Base-by-base conservation (phyloP, 2,329 filamentous ascomycete genomes). In the Botrytis fragariae region DNA sequence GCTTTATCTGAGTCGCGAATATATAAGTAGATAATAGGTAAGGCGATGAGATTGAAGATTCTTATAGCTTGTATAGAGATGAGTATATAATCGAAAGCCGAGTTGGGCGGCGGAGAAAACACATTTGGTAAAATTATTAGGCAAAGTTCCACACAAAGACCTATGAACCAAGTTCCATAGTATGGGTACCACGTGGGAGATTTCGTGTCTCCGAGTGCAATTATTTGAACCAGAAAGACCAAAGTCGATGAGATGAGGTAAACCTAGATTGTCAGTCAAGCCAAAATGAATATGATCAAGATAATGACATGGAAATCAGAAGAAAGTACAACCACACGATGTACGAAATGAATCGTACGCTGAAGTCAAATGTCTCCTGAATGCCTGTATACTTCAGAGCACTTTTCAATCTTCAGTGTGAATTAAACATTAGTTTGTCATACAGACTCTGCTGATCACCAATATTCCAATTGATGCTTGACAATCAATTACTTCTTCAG, bases 121-220 rank as follows among this genome's bases (percentile, higher is more conserved):
- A 79, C 32, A 57, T 75, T 80, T 57, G 82, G 79, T 29, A 87
- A 76, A 22, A 82, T 60, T 37, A 85, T 79, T 45, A 89, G 82
- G 67, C 80, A 77, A 0, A 86, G 79, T 78, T 93, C 91, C 51
- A 88, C 86, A 22, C 84, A 77, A 12, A 91, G 81, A 22, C 87
- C 87, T 25, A 92, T 80, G 44, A 87, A 76, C 85, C 90, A 92
- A 20, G 88, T 87, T 29, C 89, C 90, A 75, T 87, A 87, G 75
- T 89, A 90, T 0, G 90, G 89, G 76, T 90, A 89, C 85, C 89
- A 91, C 16, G 89, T 84, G 3, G 86, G 84, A 69, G 85, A 83
- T 44, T 83, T 79, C 29, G 84, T 83, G 70, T 88, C 86, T 3
- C 84, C 82, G 22, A 92, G 83, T 32, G 85, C 85, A 59, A 87